Evolutionary conservation across 2,329 filamentous ascomycete genomes (phyloP).

Genomic region (Sphaerostilbella broomeana): DNA sequence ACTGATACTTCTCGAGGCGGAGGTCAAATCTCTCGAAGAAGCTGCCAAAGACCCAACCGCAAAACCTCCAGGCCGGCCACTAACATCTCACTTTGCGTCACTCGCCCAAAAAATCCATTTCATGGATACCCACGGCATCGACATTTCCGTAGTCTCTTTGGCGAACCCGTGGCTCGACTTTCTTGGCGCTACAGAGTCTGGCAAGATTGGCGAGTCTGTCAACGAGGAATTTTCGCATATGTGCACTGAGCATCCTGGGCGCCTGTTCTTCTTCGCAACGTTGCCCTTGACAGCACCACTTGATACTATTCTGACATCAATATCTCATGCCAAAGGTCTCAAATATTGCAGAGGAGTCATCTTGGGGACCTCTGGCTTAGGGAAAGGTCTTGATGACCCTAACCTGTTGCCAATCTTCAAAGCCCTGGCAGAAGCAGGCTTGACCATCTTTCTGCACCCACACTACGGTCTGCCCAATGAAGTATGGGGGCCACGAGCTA

Average conservation of each 20-base stretch:
- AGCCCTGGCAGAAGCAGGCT: slow-evolving; percentile 56
- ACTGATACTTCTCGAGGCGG: slow-evolving; percentile 56
- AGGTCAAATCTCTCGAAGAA: slow-evolving; percentile 40
- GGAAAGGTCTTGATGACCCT: slow-evolving; percentile 72
- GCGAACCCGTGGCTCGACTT: slow-evolving; percentile 96
- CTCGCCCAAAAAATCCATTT: slow-evolving; percentile 75
- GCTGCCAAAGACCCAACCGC: slow-evolving; percentile 47
- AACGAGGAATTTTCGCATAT: slow-evolving; percentile 72
- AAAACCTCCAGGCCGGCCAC: slow-evolving; percentile 67
- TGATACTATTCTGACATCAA: slow-evolving; percentile 56
- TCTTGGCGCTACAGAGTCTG: slow-evolving; percentile 54
- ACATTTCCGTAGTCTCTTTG: slow-evolving; percentile 77
- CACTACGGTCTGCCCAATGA: slow-evolving; percentile 81
- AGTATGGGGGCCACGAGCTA: slow-evolving; percentile 68
- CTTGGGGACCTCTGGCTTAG: slow-evolving; percentile 76
- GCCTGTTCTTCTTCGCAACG: slow-evolving; percentile 76
- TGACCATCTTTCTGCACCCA: slow-evolving; percentile 79
- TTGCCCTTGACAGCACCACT: slow-evolving; percentile 67
- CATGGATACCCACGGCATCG: slow-evolving; percentile 79
- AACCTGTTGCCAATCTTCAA: slow-evolving; percentile 64
- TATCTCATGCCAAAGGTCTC: slow-evolving; percentile 55
- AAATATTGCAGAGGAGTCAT: slow-evolving; percentile 77
- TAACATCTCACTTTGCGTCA: slow-evolving; percentile 78
- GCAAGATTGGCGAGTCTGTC: slow-evolving; percentile 55
- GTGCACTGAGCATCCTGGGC: slow-evolving; percentile 58